Evolutionary conservation across 164 flowering plant species (phyloP).

Genomic region (Berberis thunbergii): DNA sequence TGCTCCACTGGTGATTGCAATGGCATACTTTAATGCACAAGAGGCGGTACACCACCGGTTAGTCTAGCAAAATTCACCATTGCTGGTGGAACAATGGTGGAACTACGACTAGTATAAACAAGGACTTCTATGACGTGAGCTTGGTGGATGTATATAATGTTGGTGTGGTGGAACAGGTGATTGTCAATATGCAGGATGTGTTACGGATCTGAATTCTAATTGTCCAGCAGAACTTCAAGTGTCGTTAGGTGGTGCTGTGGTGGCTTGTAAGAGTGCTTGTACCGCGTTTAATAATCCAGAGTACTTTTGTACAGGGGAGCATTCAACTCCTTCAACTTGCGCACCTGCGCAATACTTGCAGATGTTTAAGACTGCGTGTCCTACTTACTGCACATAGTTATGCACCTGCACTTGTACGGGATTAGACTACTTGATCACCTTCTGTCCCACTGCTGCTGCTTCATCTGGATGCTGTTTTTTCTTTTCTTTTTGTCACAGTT

Average conservation of each 20-base stretch:
- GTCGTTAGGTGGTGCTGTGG: conserved; percentile 32
- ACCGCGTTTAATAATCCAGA: conserved; percentile 61
- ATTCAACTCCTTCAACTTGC: conserved; percentile 63
- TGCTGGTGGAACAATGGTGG: conserved; percentile 6
- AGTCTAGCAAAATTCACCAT: conserved; percentile 77
- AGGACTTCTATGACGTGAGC: conserved; percentile 93
- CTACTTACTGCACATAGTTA: conserved; percentile 68
- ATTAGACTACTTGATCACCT: conserved; percentile 70
- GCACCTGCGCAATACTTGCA: conserved; percentile 59
- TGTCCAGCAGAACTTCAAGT: conserved; percentile 75
- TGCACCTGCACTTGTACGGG: conserved; percentile 77
- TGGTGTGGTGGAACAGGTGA: conserved; percentile 63
- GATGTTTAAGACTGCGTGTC: conserved; percentile 84
- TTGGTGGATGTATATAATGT: conserved; percentile 93
- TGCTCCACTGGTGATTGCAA: conserved; percentile 91
- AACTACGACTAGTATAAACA: conserved; percentile 13
- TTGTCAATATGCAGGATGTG: conserved; percentile 80
- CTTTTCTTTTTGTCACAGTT: not conserved
- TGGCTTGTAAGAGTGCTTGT: conserved; percentile 94
- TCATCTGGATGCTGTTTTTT: too few relatives aligned
- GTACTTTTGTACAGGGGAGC: conserved; percentile 80
- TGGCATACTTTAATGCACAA: conserved; percentile 30
- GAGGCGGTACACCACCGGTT: conserved; percentile 70
- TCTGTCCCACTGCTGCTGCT: conserved; percentile 42
- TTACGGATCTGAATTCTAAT: conserved; percentile 48